phyloP scores from a whole-genome alignment of 305 asterid genomes.

The Coffea humblotiana region DNA sequence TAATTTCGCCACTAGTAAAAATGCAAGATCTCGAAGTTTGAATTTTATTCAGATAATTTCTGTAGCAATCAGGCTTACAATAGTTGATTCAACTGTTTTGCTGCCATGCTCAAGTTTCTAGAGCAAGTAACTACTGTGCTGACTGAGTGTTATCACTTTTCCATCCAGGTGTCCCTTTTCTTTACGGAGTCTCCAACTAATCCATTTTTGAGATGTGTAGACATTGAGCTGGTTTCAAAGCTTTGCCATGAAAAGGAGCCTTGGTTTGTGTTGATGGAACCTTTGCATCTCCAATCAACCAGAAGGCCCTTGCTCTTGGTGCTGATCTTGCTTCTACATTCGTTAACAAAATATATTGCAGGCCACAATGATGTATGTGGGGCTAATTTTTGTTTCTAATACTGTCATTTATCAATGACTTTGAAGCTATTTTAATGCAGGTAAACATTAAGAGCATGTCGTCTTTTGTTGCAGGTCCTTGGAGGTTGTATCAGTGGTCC shows the following conservation, averaged over 20 bases:
- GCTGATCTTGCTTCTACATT: conserved; percentile 93
- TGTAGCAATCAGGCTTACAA: not conserved
- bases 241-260: conserved; percentile 91
- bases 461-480: conserved; percentile 57
- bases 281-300: conserved; percentile 95
- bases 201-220: conserved; percentile 96
- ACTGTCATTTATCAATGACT: not conserved
- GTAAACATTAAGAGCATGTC: not conserved
- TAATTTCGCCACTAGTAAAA: not conserved
- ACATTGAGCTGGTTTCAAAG: conserved; percentile 86
- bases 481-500: conserved; percentile 95
- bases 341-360: conserved; percentile 88
- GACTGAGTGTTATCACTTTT: conserved; percentile 14
- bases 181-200: conserved; percentile 97
- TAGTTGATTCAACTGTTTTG: not conserved
- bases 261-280: conserved; percentile 90
- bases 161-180: conserved; percentile 78
- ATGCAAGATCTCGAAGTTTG: not conserved
- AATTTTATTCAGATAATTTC: not conserved
- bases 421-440: not conserved
- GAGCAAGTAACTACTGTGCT: not conserved
- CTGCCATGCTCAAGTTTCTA: not conserved
- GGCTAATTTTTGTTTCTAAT: not conserved
- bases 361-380: conserved; percentile 94
- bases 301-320: conserved; percentile 91